These are phyloP conservation scores for Actinomucor elegans DNA, from an alignment of 371 early-diverging fungal species.

Conservation along the genomic window DNA sequence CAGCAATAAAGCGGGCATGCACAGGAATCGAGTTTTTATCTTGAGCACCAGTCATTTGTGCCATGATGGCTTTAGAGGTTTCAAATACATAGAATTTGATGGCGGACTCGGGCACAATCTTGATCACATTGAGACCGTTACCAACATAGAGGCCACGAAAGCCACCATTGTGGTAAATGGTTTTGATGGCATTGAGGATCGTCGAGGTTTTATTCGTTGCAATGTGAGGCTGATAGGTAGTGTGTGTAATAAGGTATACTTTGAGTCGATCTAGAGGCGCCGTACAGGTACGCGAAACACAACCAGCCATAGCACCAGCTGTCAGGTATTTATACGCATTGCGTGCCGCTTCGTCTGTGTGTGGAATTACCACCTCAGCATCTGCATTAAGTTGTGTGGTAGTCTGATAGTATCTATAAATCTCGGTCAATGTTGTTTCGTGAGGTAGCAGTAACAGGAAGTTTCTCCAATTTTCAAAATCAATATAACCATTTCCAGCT, in stretches of 20 bases:
- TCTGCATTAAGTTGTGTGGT: conserved; percentile 59
- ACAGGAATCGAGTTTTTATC: conserved; percentile 59
- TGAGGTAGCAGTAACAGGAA: conserved; percentile 56
- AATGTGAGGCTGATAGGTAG: conserved; percentile 14
- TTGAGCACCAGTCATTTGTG: conserved; percentile 39
- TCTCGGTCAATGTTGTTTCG: conserved; percentile 48
- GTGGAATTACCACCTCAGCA: conserved; percentile 64
- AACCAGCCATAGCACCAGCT: conserved; percentile 78
- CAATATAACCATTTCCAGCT: conserved; percentile 66
- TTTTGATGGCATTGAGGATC: conserved; percentile 2
- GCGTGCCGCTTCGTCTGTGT: conserved; percentile 43
- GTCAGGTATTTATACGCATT: conserved; percentile 62
- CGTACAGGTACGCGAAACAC: conserved; percentile 75
- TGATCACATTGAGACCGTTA: conserved; percentile 77
- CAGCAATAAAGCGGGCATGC: conserved; percentile 68
- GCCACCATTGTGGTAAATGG: conserved; percentile 32
- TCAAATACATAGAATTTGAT: conserved; percentile 76
- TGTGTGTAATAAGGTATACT: conserved; percentile 67
- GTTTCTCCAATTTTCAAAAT: conserved; percentile 75
- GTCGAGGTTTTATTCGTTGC: conserved; percentile 22
- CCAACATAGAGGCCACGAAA: conserved; percentile 72
- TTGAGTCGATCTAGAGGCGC: conserved; percentile 82
- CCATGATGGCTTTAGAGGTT: conserved; percentile 58
- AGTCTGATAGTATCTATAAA: conserved; percentile 63
- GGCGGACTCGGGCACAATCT: conserved; percentile 82